These are phyloP conservation scores for Thozetella sp. DNA, from an alignment of 495 filamentous ascomycete genomes.

Conservation along the genomic window DNA sequence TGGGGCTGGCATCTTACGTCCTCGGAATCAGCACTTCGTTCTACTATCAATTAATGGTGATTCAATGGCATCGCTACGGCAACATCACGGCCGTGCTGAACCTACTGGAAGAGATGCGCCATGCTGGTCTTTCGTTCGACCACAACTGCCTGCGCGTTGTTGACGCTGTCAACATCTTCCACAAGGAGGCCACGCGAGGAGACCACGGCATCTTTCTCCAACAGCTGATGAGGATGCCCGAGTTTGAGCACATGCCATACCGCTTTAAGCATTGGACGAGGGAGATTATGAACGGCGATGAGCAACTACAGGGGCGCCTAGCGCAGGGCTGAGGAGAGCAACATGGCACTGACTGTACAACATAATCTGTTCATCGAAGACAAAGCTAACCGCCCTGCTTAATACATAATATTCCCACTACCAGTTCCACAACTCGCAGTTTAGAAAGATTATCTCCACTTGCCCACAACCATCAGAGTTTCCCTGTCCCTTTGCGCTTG, in stretches of 20 bases:
- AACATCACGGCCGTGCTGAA: constrained; percentile 63
- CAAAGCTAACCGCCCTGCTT: not conserved
- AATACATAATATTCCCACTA: not conserved
- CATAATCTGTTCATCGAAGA: too few species aligned
- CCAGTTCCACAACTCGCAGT: too few species aligned
- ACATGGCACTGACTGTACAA: too few species aligned
- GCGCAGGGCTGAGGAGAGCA: too few species aligned
- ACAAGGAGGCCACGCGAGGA: constrained; percentile 10
- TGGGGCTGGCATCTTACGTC: constrained; percentile 70
- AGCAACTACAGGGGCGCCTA: constrained; percentile 7
- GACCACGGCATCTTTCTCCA: constrained; percentile 26
- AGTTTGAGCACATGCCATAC: constrained; percentile 27
- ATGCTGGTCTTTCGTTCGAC: constrained; percentile 65
- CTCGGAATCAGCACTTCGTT: constrained; percentile 72
- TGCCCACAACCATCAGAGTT: too few species aligned
- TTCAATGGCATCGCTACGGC: constrained; percentile 64
- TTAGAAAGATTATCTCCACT: too few species aligned
- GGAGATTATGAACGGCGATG: constrained; percentile 15
- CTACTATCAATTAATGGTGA: constrained; percentile 71
- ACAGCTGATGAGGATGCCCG: constrained; percentile 36
- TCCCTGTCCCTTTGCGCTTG: too few species aligned
- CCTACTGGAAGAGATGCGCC: constrained; percentile 77
- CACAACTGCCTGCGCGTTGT: constrained; percentile 56
- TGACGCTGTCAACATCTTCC: constrained; percentile 16
- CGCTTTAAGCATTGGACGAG: constrained; percentile 19